Evolutionary conservation across 495 filamentous ascomycete genomes (phyloP), one percentile per base, ranked within the genome.

Genomic region (Chaetomidium leptoderma): DNA sequence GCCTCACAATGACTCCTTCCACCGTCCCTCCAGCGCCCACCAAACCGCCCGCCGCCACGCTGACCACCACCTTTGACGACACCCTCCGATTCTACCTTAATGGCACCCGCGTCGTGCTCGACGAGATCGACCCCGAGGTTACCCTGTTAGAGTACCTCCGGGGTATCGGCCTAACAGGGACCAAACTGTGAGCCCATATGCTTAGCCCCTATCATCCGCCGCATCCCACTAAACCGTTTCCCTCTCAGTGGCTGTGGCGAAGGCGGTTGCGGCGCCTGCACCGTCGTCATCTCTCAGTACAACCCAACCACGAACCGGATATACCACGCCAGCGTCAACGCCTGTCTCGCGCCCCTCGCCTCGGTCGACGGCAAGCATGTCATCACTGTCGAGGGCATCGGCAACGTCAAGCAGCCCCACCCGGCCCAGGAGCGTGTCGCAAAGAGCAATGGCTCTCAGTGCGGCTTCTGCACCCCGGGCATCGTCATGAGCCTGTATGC

Each of bases 291-390:
- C 24, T 93, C 89, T 16, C 91, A 96, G 70, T 85, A 87, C 63
- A 97, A 96, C 70, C 89, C 89, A 16, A 97, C 92, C 8, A 95
- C 90, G 43, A 88, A 86, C 67, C 81, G 86, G 64, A 85, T 97
- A 56, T 95, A 96, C 65, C 91, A 97, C 71, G 90, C 91, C 51
- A 89, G 86, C 21, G 88, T 96, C 52, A 97, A 97, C 68, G 93
- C 93, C 40, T 98, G 93, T 68, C 80, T 98, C 32, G 92, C 92
- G 14, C 93, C 93, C 1, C 77, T 98, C 50, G 86, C 91, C 30
- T 92, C 90, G 59, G 82, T 98, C 14, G 93, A 97, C 73, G 93
- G 93, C 24, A 98, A 98, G 72, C 93, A 98, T 80, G 92, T 98
- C 60, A 92, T 98, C 63, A 98, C 93, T 8, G 85, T 98, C 13